Conservation (phyloP, 2,329 filamentous ascomycete species). For the Grosmannia huntii region DNA sequence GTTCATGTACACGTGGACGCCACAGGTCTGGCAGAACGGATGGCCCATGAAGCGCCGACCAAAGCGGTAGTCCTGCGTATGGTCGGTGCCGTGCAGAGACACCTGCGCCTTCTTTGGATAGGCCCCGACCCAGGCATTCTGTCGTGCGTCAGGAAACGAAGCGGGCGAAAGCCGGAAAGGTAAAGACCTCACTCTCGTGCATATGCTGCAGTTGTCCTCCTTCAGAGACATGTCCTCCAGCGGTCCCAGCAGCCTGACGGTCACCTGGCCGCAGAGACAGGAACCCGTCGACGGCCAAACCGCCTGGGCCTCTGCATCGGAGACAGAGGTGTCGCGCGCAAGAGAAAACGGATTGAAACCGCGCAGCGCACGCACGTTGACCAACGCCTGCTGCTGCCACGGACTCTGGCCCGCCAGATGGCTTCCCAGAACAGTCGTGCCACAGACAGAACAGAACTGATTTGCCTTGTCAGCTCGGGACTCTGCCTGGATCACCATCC, state of each 20-base stretch:
- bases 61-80: constrained; percentile 8
- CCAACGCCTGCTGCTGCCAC: not conserved
- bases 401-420: not conserved
- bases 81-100: constrained; percentile 1
- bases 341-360: constrained; percentile 3
- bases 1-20: constrained; percentile 9
- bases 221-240: constrained; percentile 3
- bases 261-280: constrained; percentile 8
- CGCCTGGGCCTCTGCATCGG: not conserved
- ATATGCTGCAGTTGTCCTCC: constrained; percentile 12
- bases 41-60: constrained; percentile 9
- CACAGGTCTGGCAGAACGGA: constrained; percentile 10
- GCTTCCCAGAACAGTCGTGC: constrained; percentile 1
- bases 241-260: constrained; percentile 5
- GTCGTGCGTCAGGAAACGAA: not conserved
- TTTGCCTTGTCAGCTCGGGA: not conserved
- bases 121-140: constrained; percentile 9
- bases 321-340: not conserved
- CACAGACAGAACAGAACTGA: constrained; percentile 8
- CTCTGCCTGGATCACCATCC: not conserved
- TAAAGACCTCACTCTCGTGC: constrained; percentile 3
- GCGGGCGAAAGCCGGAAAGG: not conserved
- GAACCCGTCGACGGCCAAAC: constrained; percentile 2
- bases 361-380: constrained; percentile 3
- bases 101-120: constrained; percentile 6